Evolutionary conservation across 129 eudicot genomes (phyloP).

Genomic region (Sambucus nigra): DNA sequence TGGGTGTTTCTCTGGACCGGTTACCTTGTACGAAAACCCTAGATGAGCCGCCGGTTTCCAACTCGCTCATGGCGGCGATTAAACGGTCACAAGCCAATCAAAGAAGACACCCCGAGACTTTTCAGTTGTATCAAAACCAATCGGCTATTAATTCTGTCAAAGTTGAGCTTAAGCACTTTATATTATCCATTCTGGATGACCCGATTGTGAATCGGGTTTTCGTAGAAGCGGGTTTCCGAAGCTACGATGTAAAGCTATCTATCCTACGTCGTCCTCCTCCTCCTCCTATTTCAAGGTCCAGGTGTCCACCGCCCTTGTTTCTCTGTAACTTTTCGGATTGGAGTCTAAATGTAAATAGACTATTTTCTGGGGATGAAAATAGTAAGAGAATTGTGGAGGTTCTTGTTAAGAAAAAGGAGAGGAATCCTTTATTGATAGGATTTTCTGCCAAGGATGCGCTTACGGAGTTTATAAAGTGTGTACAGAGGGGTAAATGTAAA

Average conservation of each 20-base stretch:
- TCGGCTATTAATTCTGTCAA: conserved; percentile 15
- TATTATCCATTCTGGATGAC: conserved; percentile 22
- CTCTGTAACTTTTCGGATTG: conserved; percentile 37
- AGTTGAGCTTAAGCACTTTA: not conserved
- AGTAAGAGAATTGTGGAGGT: conserved; percentile 50
- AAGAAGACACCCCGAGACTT: conserved; percentile 52
- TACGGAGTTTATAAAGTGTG: conserved; percentile 29
- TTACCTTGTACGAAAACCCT: conserved; percentile 31
- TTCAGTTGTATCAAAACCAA: conserved; percentile 24
- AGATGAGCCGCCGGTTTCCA: conserved; percentile 45
- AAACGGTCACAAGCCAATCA: conserved; percentile 67
- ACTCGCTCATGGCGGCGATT: conserved; percentile 65
- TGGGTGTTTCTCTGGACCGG: conserved; percentile 54
- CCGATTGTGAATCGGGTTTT: conserved; percentile 93
- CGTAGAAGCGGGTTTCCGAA: conserved; percentile 87
- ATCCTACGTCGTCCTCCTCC: conserved; percentile 45
- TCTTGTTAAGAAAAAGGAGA: conserved; percentile 28
- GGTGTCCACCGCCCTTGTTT: conserved; percentile 54
- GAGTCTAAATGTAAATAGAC: conserved; percentile 11
- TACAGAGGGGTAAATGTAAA: conserved; percentile 22
- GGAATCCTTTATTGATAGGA: conserved; percentile 67
- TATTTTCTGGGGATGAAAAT: conserved; percentile 30
- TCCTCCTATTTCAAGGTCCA: conserved; percentile 13
- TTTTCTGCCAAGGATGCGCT: conserved; percentile 40
- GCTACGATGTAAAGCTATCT: conserved; percentile 63